Evolutionary conservation across 2,329 filamentous ascomycete genomes (phyloP).

Genomic region (Tolypocladium album): DNA sequence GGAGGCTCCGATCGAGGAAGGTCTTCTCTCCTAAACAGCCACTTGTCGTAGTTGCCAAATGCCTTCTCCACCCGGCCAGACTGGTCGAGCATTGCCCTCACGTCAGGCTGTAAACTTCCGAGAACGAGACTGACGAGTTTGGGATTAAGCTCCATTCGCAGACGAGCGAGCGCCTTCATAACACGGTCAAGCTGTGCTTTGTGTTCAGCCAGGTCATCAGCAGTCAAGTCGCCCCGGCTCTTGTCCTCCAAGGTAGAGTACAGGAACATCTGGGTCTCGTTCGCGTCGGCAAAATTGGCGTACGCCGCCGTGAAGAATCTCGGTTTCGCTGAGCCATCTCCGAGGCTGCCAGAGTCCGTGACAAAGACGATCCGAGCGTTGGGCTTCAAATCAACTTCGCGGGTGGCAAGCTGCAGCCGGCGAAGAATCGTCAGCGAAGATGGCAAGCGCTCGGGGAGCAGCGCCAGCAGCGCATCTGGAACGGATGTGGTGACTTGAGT

Average conservation of each 20-base stretch:
- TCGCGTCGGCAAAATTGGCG: slow-evolving; percentile 47
- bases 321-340: background rate
- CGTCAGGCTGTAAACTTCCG: slow-evolving; percentile 20
- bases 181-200: slow-evolving; percentile 22
- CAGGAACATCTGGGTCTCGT: slow-evolving; percentile 56
- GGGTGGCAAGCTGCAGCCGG: slow-evolving; percentile 48
- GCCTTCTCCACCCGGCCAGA: slow-evolving; percentile 15
- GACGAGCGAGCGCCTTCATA: slow-evolving; percentile 14
- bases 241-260: slow-evolving; percentile 41
- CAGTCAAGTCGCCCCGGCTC: background rate
- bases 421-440: slow-evolving; percentile 49
- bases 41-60: slow-evolving; percentile 38
- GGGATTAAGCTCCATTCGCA: slow-evolving; percentile 14
- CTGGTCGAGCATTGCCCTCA: slow-evolving; percentile 13
- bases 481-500: slow-evolving; percentile 15
- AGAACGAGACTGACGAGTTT: slow-evolving; percentile 19
- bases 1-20: slow-evolving; percentile 24
- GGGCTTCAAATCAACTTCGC: slow-evolving; percentile 27
- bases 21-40: slow-evolving; percentile 39
- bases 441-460: slow-evolving; percentile 42
- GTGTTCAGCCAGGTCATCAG: slow-evolving; percentile 9
- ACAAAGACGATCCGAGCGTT: slow-evolving; percentile 31
- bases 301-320: slow-evolving; percentile 44
- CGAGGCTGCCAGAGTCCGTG: slow-evolving; percentile 6
- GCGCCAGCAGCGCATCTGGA: slow-evolving; percentile 27